Percentiles rank a stretch among this genome's conserved stretches.
These are phyloP conservation scores for Boletus rex-veris DNA, from an alignment of 768 basidiomycete genomes.

Conservation along the genomic window DNA sequence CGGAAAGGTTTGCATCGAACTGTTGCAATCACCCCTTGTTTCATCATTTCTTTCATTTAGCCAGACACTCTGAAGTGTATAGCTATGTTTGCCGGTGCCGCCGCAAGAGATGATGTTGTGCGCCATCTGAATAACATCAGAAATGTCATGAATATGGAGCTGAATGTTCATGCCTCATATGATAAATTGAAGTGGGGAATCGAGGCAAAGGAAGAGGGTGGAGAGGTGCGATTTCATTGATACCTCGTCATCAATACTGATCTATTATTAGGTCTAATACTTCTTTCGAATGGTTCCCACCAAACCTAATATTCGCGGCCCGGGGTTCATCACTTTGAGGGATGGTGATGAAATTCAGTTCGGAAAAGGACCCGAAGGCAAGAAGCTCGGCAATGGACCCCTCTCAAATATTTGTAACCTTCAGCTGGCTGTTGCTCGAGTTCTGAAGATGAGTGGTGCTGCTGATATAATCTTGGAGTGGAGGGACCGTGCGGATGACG, in stretches of 20 bases:
- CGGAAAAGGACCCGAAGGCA: neutral
- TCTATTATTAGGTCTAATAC: neutral
- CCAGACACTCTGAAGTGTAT: neutral
- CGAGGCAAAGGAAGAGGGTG: neutral
- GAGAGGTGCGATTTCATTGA: neutral
- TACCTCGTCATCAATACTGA: neutral
- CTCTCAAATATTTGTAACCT: neutral
- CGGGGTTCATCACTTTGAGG: neutral
- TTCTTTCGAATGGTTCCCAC: neutral
- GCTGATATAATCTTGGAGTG: constrained; percentile 2
- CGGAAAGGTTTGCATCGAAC: neutral
- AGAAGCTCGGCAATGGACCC: neutral
- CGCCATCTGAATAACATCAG: neutral
- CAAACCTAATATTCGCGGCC: neutral
- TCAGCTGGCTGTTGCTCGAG: constrained; percentile 4
- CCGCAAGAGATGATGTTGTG: neutral
- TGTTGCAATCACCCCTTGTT: neutral
- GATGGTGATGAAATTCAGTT: constrained; percentile 5
- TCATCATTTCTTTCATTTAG: neutral
- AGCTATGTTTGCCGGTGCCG: neutral
- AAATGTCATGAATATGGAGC: constrained; percentile 2
- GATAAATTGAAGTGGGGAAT: neutral
- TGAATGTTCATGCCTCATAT: neutral
- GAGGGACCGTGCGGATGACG: constrained; percentile 1
- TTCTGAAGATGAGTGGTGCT: constrained; percentile 7